These are phyloP conservation scores for Sporothrix schenckii DNA, from an alignment of 2,329 filamentous ascomycete genomes.

Conservation along the genomic window DNA sequence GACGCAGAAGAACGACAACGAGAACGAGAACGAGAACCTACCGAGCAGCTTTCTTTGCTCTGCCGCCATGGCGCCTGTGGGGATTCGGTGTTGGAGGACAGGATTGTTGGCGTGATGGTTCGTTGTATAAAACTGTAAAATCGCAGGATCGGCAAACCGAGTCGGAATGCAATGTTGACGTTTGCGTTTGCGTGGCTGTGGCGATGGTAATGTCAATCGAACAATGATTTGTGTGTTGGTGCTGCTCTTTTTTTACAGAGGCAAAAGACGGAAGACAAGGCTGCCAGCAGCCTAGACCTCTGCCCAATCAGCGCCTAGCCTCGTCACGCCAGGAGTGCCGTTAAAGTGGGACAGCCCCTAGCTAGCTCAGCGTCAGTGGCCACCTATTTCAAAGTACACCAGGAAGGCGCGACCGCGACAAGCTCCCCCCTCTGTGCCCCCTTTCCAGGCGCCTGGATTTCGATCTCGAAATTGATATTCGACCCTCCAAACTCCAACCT, in stretches of 20 bases:
- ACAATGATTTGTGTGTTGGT: background rate
- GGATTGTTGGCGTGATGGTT: background rate
- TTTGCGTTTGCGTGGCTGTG: background rate
- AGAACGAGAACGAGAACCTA: slow-evolving; percentile 43
- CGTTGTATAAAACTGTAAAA: too few relatives aligned
- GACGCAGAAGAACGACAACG: background rate
- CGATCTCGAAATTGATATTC: too few relatives aligned
- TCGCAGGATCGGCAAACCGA: background rate
- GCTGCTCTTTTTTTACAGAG: slow-evolving; percentile 16
- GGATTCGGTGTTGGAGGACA: background rate
- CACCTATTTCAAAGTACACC: slow-evolving; percentile 9
- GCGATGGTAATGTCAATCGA: background rate
- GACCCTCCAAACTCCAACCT: background rate
- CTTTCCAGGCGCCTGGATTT: too few relatives aligned
- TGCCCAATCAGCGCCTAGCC: background rate
- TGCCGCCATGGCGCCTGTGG: slow-evolving; percentile 69
- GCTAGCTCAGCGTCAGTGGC: slow-evolving; percentile 18
- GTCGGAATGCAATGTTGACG: background rate
- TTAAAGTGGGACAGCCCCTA: slow-evolving; percentile 21
- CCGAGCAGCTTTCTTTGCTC: slow-evolving; percentile 96
- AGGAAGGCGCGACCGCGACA: slow-evolving; percentile 15
- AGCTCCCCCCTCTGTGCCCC: background rate
- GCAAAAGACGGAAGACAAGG: slow-evolving; percentile 17
- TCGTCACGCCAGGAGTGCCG: background rate
- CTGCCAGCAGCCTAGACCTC: background rate